Evolutionary conservation across 148 eudicot species (phyloP).

Genomic region (Heliamphora exappendiculata): DNA sequence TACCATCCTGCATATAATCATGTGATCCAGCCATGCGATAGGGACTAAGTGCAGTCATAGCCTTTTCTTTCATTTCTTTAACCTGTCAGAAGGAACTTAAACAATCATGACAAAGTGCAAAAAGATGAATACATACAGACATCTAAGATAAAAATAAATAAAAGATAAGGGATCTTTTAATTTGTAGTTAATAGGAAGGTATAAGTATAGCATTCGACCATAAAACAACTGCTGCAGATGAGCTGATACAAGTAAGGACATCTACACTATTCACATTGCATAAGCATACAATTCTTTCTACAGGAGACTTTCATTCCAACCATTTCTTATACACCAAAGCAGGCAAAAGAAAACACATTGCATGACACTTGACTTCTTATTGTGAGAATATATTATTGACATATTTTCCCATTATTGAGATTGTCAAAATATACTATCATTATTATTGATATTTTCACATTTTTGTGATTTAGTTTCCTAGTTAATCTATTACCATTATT

Average conservation of each 20-base stretch:
- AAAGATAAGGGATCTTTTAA: not conserved
- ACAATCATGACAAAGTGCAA: not conserved
- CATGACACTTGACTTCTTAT: not conserved
- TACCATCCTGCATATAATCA: conserved; percentile 45
- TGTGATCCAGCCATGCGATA: conserved; percentile 53
- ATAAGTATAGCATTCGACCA: not conserved
- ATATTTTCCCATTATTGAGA: no score
- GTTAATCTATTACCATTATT: no score
- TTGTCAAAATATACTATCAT: no score
- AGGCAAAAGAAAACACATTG: conserved; percentile 4
- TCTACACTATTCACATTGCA: not conserved
- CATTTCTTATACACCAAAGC: conserved; percentile 3
- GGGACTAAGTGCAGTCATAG: conserved; percentile 72
- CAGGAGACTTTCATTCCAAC: not conserved
- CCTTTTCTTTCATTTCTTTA: conserved; percentile 88
- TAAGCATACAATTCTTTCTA: not conserved
- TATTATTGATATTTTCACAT: no score
- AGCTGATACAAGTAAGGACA: not conserved
- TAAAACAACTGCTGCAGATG: conserved; percentile 2
- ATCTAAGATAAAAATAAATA: not conserved
- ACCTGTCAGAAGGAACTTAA: conserved; percentile 39
- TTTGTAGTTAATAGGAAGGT: not conserved
- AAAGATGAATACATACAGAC: not conserved
- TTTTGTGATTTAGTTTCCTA: no score
- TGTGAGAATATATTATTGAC: no score